Conservation (phyloP, 1,139 yeast species). For the Yarrowia galli region DNA sequence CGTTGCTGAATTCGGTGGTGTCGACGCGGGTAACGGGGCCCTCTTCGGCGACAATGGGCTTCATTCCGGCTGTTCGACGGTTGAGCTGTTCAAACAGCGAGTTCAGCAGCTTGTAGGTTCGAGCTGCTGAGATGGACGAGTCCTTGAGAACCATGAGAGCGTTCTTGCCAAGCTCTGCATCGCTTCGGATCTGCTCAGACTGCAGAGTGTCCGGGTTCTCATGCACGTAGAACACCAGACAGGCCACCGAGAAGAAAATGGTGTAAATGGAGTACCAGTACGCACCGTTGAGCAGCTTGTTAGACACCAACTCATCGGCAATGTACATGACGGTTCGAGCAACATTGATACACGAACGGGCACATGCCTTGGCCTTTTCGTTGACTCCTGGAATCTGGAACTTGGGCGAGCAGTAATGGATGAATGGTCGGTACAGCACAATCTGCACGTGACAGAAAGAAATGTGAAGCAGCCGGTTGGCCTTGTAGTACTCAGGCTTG, state of each 20-base stretch:
- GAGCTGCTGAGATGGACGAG: constrained; percentile 75
- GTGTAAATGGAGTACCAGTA: constrained; percentile 95
- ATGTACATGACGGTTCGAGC: constrained; percentile 84
- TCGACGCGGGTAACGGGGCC: constrained; percentile 30
- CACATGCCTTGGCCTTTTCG: constrained; percentile 67
- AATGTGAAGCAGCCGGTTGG: constrained; percentile 77
- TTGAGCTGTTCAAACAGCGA: constrained; percentile 80
- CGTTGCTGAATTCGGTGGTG: constrained; percentile 34
- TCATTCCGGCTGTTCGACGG: constrained; percentile 56
- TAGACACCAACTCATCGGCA: constrained; percentile 82
- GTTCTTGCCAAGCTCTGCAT: constrained; percentile 81
- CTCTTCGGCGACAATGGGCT: constrained; percentile 32
- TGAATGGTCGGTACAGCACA: constrained; percentile 87
- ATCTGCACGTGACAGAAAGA: constrained; percentile 85
- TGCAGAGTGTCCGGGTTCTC: constrained; percentile 70
- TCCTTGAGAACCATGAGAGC: constrained; percentile 75
- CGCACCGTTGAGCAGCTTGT: constrained; percentile 79
- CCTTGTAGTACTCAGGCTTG: constrained; percentile 72
- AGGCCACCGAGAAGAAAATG: constrained; percentile 89
- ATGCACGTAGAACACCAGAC: constrained; percentile 83
- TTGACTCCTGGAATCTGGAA: constrained; percentile 53
- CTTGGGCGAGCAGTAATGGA: constrained; percentile 72
- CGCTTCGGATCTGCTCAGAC: constrained; percentile 62
- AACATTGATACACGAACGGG: constrained; percentile 83
- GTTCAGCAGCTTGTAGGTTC: constrained; percentile 81